Conservation (phyloP, 306 rosid species). For the Castanea sativa region DNA sequence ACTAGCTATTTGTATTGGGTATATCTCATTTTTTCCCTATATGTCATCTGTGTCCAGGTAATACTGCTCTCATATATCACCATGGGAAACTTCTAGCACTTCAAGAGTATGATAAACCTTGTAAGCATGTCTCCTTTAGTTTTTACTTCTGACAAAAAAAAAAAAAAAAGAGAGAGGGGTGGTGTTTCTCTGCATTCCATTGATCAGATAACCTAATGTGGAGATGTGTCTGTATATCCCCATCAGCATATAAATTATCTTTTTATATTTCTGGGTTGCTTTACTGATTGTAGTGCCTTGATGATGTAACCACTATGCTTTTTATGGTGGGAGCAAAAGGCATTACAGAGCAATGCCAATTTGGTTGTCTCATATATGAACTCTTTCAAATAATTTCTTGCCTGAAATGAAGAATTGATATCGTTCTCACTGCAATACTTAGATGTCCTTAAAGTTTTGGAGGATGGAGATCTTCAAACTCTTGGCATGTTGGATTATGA, state of each 20-base stretch:
- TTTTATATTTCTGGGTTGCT: no score
- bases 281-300: background rate
- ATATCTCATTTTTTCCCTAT: background rate
- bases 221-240: no score
- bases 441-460: conserved; percentile 91
- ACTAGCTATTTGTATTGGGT: background rate
- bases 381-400: background rate
- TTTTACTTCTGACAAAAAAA: background rate
- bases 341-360: background rate
- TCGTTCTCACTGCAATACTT: conserved; percentile 12
- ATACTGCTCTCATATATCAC: conserved; percentile 89
- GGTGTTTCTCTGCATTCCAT: conserved; percentile 10
- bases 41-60: conserved; percentile 49
- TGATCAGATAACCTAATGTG: no score
- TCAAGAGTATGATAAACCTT: conserved; percentile 89
- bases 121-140: conserved; percentile 45
- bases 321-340: conserved; percentile 12
- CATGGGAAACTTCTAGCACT: conserved; percentile 95
- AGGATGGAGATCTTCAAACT: conserved; percentile 96
- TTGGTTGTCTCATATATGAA: background rate
- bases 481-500: conserved; percentile 92
- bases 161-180: background rate
- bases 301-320: background rate
- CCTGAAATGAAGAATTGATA: background rate
- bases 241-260: no score